Evolutionary conservation across 768 basidiomycete genomes (phyloP).

Genomic region (Gymnopilus junonius): DNA sequence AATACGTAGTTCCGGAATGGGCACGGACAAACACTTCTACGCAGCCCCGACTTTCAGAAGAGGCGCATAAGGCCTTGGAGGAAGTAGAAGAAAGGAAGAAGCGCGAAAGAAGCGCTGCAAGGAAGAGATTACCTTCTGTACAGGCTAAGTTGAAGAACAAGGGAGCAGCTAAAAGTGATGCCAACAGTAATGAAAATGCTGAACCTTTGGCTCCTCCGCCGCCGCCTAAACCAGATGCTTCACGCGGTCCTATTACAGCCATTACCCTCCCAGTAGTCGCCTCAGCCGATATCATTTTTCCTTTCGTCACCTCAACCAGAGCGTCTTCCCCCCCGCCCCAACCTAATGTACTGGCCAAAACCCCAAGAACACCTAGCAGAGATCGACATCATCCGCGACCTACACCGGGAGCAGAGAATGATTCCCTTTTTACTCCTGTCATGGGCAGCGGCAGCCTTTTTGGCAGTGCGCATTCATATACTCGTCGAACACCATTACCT

Average conservation of each 20-base stretch:
- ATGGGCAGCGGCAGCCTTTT: constrained; percentile 32
- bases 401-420: constrained; percentile 25
- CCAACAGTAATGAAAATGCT: not conserved
- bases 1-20: constrained; percentile 71
- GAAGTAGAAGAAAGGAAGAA: constrained; percentile 43
- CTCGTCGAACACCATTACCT: constrained; percentile 21
- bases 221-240: constrained; percentile 11
- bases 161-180: not conserved
- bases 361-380: constrained; percentile 31
- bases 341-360: constrained; percentile 19
- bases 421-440: constrained; percentile 50
- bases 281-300: constrained; percentile 29
- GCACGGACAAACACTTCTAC: constrained; percentile 70
- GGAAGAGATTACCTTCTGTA: constrained; percentile 30
- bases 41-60: constrained; percentile 68
- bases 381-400: constrained; percentile 13
- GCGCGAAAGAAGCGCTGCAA: constrained; percentile 33
- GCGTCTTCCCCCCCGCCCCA: constrained; percentile 29
- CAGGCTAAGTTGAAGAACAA: constrained; percentile 20
- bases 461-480: constrained; percentile 31
- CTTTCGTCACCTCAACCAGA: constrained; percentile 32
- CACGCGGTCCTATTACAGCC: constrained; percentile 26
- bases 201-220: constrained; percentile 3
- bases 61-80: constrained; percentile 46
- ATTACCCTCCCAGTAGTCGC: constrained; percentile 37